phyloP scores from a whole-genome alignment of 2,329 filamentous ascomycete genomes.

The Fusarium sp. region DNA sequence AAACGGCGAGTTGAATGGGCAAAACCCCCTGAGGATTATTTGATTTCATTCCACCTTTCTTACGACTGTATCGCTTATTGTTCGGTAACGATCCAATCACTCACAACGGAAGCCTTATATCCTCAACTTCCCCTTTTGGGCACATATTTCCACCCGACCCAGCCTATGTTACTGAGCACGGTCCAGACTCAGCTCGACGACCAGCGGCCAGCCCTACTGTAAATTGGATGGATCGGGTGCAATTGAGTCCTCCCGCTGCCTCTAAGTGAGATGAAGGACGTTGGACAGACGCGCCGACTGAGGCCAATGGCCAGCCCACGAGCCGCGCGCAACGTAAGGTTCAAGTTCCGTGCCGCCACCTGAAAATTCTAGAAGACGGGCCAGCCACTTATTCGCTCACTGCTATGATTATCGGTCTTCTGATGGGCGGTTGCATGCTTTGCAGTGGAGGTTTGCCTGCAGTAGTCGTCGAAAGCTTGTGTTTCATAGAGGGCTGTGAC shows the following conservation, averaged over 20 bases:
- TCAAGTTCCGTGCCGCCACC: conserved; percentile 3
- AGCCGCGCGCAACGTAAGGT: conserved; percentile 10
- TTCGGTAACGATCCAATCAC: conserved; percentile 1
- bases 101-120: background rate
- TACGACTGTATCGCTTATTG: background rate
- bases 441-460: conserved; percentile 11
- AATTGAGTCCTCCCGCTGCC: background rate
- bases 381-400: conserved; percentile 4
- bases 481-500: conserved; percentile 24
- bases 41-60: background rate
- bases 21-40: conserved; percentile 21
- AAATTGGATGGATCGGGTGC: background rate
- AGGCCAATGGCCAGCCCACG: background rate
- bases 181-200: conserved; percentile 2
- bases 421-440: conserved; percentile 17
- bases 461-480: conserved; percentile 10
- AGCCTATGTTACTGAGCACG: background rate
- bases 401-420: background rate
- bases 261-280: conserved; percentile 28
- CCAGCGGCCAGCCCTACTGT: conserved; percentile 27
- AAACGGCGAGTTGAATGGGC: conserved; percentile 31
- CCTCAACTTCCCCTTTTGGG: conserved; percentile 6
- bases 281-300: conserved; percentile 1
- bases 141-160: background rate
- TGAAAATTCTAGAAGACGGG: conserved; percentile 31